These are phyloP conservation scores for Daldinia eschscholtzii DNA, from an alignment of 2,329 filamentous ascomycete species.

Conservation along the genomic window DNA sequence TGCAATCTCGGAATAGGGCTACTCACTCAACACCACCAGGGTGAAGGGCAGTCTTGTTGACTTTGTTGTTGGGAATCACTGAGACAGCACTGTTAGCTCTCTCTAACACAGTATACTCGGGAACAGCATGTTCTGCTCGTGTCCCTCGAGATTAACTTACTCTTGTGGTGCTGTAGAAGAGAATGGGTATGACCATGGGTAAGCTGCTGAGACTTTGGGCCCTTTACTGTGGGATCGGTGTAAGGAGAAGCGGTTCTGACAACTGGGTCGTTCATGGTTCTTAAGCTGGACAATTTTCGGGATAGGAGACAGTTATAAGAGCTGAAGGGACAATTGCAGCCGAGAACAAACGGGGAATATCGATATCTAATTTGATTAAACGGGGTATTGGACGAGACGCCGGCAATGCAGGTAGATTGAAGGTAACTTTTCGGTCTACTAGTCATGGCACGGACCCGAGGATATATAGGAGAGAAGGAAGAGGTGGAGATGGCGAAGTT, in stretches of 20 bases:
- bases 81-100: slow-evolving; percentile 39
- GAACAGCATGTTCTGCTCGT: background rate
- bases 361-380: slow-evolving; percentile 48
- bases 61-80: slow-evolving; percentile 69
- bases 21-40: slow-evolving; percentile 90
- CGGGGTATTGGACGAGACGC: slow-evolving; percentile 49
- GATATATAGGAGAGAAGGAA: slow-evolving; percentile 54
- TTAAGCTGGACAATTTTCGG: slow-evolving; percentile 45
- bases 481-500: slow-evolving; percentile 50
- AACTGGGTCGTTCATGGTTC: slow-evolving; percentile 57
- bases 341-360: slow-evolving; percentile 51
- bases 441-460: slow-evolving; percentile 53
- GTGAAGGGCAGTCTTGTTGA: slow-evolving; percentile 95
- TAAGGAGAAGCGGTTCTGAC: slow-evolving; percentile 60
- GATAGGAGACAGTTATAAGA: slow-evolving; percentile 35
- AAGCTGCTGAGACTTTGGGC: slow-evolving; percentile 58
- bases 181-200: slow-evolving; percentile 52
- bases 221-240: slow-evolving; percentile 59
- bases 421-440: slow-evolving; percentile 48
- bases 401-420: slow-evolving; percentile 47
- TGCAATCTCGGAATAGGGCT: slow-evolving; percentile 18
- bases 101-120: slow-evolving; percentile 1
- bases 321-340: slow-evolving; percentile 47
- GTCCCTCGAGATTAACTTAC: slow-evolving; percentile 37
- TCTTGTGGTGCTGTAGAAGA: slow-evolving; percentile 48